Evolutionary conservation across 495 filamentous ascomycete species (phyloP), one percentile per base, ranked within the genome.

Genomic region (Schizothecium vesticola): DNA sequence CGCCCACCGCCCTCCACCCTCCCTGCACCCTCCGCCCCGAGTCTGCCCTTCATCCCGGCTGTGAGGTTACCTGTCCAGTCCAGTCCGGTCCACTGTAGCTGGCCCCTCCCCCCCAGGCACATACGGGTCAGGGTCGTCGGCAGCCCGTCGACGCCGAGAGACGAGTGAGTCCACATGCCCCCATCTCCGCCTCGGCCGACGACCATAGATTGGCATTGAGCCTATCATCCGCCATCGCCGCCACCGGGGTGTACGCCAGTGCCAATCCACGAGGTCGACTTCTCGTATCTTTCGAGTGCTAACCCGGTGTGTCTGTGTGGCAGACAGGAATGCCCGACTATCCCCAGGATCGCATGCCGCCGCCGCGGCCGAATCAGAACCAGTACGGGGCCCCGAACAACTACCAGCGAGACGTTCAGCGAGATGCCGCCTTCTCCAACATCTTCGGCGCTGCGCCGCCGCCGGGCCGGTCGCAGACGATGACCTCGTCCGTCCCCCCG

Each of bases 371-470:
- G 64, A 82, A 81, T 70, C 83, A 87, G 64, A 82, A 81, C 71
- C 83, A 87, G 69, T 90, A 92, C 78, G 90, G 88, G 69, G 85
- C 88, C 75, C 80, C 90, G 36, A 87, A 90, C 61, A 86, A 87
- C 75, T 84, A 86, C 73, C 92, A 96, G 79, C 89, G 95, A 80
- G 94, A 99, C 85, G 93, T 91, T 73, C 92, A 96, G 79, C 89
- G 95, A 80, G 94, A 99, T 86, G 93, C 92, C 73, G 95, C 94
- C 36, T 99, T 96, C 79, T 92, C 91, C 65, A 92, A 93, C 80
- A 99, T 99, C 72, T 99, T 99, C 74, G 95, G 95, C 70, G 88
- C 88, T 74, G 87, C 91, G 61, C 92, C 91, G 60, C 92, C 91
- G 51, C 91, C 91, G 59, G 94, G 95, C 63, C 89, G 92, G 70